Conservation (phyloP, 371 early-diverging fungal species). For the Lichtheimia ramosa region DNA sequence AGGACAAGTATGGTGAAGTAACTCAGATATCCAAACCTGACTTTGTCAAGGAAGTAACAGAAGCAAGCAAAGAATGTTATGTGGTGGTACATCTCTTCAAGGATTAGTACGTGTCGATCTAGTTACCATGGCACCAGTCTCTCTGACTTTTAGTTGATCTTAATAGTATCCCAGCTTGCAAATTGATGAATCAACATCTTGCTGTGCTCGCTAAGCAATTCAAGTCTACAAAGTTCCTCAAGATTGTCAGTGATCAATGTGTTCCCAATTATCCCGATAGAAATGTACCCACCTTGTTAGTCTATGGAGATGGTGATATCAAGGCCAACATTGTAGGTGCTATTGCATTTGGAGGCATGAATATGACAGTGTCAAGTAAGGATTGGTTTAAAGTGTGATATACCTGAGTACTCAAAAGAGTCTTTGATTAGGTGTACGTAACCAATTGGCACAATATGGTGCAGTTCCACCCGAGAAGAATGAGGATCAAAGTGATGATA, state of each 20-base stretch:
- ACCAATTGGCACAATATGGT: conserved; percentile 35
- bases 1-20: conserved; percentile 80
- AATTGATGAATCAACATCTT: conserved; percentile 78
- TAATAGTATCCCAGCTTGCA: conserved; percentile 74
- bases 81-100: conserved; percentile 82
- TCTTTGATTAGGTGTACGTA: conserved; percentile 32
- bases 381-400: neutral
- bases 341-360: conserved; percentile 78
- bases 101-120: conserved; percentile 53
- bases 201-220: conserved; percentile 78
- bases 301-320: conserved; percentile 88
- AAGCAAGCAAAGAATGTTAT: conserved; percentile 77
- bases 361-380: conserved; percentile 70
- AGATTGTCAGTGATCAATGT: conserved; percentile 89
- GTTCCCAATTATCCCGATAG: conserved; percentile 93
- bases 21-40: conserved; percentile 90
- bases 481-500: conserved; percentile 17
- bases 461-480: conserved; percentile 45
- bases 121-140: neutral
- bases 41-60: conserved; percentile 86
- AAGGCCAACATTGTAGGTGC: conserved; percentile 83
- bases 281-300: conserved; percentile 88
- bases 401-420: neutral
- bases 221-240: conserved; percentile 88
- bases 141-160: conserved; percentile 15